Conservation (phyloP, 257 asterid species). For the Buddleja alternifolia region DNA sequence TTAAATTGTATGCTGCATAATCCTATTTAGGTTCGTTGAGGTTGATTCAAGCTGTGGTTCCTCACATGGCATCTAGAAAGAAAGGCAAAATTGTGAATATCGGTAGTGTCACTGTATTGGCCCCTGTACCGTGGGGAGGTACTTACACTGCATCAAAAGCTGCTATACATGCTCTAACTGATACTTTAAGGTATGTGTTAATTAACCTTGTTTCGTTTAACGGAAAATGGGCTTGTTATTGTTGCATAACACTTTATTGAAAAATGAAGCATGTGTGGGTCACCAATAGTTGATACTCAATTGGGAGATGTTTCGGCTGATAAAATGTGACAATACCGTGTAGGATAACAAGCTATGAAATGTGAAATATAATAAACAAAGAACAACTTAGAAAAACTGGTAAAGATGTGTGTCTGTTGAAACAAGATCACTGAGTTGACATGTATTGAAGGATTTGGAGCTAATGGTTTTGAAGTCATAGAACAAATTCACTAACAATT, state of each 20-base stretch:
- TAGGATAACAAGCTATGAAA: no score
- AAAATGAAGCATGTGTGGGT: neutral
- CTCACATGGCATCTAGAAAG: conserved; percentile 92
- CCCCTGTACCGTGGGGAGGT: conserved; percentile 89
- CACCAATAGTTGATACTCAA: neutral
- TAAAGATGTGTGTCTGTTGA: no score
- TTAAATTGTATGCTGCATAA: conserved; percentile 11
- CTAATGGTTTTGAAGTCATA: no score
- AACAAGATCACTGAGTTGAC: no score
- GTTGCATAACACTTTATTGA: no score
- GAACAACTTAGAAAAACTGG: no score
- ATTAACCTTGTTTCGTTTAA: neutral
- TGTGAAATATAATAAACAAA: no score
- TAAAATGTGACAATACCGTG: neutral
- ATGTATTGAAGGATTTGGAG: no score
- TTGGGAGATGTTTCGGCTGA: neutral
- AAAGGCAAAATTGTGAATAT: conserved; percentile 85
- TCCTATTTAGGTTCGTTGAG: conserved; percentile 66
- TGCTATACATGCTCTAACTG: conserved; percentile 79
- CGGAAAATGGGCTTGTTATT: neutral
- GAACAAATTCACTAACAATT: no score
- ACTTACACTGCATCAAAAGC: conserved; percentile 87
- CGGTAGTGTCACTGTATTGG: conserved; percentile 79
- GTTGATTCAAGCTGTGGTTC: conserved; percentile 84
- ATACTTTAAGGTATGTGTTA: conserved; percentile 64